Percentiles rank a stretch among this genome's conserved stretches.
These are phyloP conservation scores for Sphagnurus paluster DNA, from an alignment of 1,284 basidiomycete species.

Conservation along the genomic window DNA sequence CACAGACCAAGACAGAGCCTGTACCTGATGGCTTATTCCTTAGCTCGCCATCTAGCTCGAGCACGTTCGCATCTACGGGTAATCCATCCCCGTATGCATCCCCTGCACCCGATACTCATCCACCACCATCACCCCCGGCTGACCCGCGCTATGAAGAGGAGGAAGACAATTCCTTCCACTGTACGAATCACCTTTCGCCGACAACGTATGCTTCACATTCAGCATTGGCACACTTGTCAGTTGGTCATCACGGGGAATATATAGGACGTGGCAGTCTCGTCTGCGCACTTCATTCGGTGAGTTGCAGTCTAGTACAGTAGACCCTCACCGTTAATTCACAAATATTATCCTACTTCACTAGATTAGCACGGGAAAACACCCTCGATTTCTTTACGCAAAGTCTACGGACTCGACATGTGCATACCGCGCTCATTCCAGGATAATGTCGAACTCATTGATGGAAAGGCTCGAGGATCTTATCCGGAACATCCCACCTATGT, in stretches of 20 bases:
- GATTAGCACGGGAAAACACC: slow-evolving; percentile 31
- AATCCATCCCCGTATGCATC: slow-evolving; percentile 12
- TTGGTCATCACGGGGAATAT: slow-evolving; percentile 42
- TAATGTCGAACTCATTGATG: slow-evolving; percentile 28
- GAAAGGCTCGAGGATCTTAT: slow-evolving; percentile 38
- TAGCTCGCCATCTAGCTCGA: slow-evolving; percentile 19
- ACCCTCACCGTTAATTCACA: too few species aligned
- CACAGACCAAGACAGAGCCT: slow-evolving; percentile 8
- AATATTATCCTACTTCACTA: slow-evolving; percentile 14
- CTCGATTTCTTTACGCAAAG: slow-evolving; percentile 37
- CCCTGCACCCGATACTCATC: slow-evolving; percentile 9
- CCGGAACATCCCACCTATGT: slow-evolving; percentile 37
- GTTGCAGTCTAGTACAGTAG: slow-evolving; percentile 10
- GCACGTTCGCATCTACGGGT: slow-evolving; percentile 13
- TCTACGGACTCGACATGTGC: slow-evolving; percentile 33
- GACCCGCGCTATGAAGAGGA: slow-evolving; percentile 7
- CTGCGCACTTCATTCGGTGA: slow-evolving; percentile 38
- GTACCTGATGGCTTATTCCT: slow-evolving; percentile 6
- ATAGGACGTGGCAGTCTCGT: slow-evolving; percentile 39
- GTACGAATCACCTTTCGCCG: slow-evolving; percentile 21
- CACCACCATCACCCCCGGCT: background rate
- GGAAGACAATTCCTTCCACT: slow-evolving; percentile 8
- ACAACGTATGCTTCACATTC: slow-evolving; percentile 28
- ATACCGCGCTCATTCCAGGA: slow-evolving; percentile 22
- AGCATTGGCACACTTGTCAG: slow-evolving; percentile 32